Conservation (phyloP, 2,329 filamentous ascomycete species). For the Fusarium sp. region DNA sequence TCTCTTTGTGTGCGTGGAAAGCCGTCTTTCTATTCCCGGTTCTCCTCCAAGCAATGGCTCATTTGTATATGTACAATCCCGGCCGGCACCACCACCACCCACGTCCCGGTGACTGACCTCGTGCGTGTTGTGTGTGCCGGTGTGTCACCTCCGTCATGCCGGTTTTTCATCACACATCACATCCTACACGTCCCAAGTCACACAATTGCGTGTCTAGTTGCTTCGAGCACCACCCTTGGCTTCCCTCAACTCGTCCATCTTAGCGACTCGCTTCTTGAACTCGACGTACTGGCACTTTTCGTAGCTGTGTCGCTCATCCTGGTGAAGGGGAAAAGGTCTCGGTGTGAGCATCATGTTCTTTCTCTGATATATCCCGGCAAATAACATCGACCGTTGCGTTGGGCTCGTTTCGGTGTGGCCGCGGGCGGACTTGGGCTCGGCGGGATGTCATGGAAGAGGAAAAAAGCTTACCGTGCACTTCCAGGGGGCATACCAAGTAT, state of each 20-base stretch:
- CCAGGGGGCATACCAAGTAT: constrained; percentile 96
- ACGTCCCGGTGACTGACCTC: constrained; percentile 14
- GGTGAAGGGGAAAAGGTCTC: constrained; percentile 27
- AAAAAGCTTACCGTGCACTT: constrained; percentile 85
- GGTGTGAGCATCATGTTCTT: constrained; percentile 37
- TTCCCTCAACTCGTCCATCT: constrained; percentile 96
- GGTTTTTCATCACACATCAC: background rate
- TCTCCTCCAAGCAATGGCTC: constrained; percentile 34
- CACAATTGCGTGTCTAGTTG: constrained; percentile 68
- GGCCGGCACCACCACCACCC: constrained; percentile 27
- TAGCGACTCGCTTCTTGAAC: constrained; percentile 97
- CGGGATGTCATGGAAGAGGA: background rate
- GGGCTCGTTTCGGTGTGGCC: constrained; percentile 15
- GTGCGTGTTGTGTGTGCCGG: constrained; percentile 9
- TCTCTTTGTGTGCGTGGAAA: constrained; percentile 32
- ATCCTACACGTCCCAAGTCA: background rate
- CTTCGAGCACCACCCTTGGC: constrained; percentile 86
- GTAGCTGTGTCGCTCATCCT: constrained; percentile 98
- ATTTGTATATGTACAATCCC: constrained; percentile 50
- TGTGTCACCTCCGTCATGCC: background rate
- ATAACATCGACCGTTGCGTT: constrained; percentile 12
- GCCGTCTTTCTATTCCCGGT: constrained; percentile 44
- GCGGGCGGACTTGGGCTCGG: constrained; percentile 8
- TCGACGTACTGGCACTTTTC: constrained; percentile 99
- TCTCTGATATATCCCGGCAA: constrained; percentile 22